Percentiles rank a stretch among this genome's conserved stretches.
Conservation (phyloP, 805 yeast species). For the Wickerhamomyces rabaulensis region DNA sequence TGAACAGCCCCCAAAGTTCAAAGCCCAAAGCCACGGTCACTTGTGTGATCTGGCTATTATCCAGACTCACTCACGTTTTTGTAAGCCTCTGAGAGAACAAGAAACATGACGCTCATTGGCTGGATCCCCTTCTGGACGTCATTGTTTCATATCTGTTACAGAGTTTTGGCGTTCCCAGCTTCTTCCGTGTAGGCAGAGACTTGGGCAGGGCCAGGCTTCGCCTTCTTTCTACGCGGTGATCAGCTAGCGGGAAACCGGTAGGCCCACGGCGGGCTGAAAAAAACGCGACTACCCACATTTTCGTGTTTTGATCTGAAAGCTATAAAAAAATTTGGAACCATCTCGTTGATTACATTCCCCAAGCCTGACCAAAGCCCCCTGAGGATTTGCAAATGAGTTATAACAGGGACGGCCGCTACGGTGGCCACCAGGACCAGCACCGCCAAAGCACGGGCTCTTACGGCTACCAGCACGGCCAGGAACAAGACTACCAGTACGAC, state of each 20-base stretch:
- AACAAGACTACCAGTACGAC: conserved; percentile 3
- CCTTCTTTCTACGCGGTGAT: not conserved
- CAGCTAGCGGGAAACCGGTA: not conserved
- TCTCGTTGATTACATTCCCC: not conserved
- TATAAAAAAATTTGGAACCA: not conserved
- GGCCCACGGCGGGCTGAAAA: not conserved
- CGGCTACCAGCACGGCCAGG: conserved; percentile 4
- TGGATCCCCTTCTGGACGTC: not conserved
- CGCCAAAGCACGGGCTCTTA: conserved; percentile 4
- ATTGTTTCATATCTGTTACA: not conserved
- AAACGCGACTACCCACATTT: not conserved
- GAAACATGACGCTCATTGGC: too few species aligned
- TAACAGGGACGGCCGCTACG: conserved; percentile 4
- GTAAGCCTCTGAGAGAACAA: too few species aligned
- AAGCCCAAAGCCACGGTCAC: too few species aligned
- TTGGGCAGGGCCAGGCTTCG: not conserved
- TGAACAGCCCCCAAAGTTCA: too few species aligned
- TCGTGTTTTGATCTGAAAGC: not conserved
- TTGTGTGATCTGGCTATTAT: too few species aligned
- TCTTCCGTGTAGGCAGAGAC: not conserved
- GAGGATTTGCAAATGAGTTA: conserved; percentile 9
- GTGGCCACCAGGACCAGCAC: conserved; percentile 1
- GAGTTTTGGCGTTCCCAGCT: not conserved
- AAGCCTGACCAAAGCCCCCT: not conserved
- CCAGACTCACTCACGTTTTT: too few species aligned